Percentiles rank a stretch among this genome's conserved stretches.
These are phyloP conservation scores for Trypanosoma caninum DNA, from an alignment of 208 protist species.

Conservation along the genomic window DNA sequence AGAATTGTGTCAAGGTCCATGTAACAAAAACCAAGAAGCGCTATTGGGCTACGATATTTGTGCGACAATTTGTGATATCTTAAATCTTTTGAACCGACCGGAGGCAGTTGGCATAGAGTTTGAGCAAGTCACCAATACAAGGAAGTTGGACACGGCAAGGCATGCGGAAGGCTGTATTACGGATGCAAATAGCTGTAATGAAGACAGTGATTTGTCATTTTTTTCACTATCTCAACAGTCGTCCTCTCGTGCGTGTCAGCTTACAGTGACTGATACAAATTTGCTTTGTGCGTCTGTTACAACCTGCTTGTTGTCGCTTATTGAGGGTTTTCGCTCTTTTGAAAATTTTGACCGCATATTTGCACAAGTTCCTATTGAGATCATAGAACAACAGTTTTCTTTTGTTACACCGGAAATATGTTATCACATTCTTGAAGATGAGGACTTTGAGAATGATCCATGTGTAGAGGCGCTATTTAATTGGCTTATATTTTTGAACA, in stretches of 20 bases:
- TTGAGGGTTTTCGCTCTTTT: conserved; percentile 63
- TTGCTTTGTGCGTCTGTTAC: conserved; percentile 48
- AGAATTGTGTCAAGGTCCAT: conserved; percentile 92
- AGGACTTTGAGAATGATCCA: conserved; percentile 45
- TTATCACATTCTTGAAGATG: conserved; percentile 31
- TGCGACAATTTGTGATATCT: conserved; percentile 30
- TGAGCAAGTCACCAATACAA: too few relatives aligned
- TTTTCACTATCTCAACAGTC: too few relatives aligned
- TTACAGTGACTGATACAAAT: conserved; percentile 36
- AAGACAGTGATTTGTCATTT: too few relatives aligned
- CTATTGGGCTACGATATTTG: conserved; percentile 61
- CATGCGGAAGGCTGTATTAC: too few relatives aligned
- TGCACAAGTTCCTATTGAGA: conserved; percentile 49
- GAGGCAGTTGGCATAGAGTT: too few relatives aligned
- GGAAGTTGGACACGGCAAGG: background rate
- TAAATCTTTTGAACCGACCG: conserved; percentile 28
- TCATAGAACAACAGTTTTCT: conserved; percentile 47
- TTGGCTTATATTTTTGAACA: conserved; percentile 71
- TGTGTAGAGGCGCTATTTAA: conserved; percentile 63
- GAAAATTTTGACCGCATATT: conserved; percentile 48
- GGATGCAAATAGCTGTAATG: too few relatives aligned
- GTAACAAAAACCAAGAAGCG: conserved; percentile 76
- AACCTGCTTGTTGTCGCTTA: conserved; percentile 57
- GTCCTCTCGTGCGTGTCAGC: background rate
- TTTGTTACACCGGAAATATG: conserved; percentile 26